phyloP scores from a whole-genome alignment of 2,329 filamentous ascomycete genomes.

The Truncatella angustata region DNA sequence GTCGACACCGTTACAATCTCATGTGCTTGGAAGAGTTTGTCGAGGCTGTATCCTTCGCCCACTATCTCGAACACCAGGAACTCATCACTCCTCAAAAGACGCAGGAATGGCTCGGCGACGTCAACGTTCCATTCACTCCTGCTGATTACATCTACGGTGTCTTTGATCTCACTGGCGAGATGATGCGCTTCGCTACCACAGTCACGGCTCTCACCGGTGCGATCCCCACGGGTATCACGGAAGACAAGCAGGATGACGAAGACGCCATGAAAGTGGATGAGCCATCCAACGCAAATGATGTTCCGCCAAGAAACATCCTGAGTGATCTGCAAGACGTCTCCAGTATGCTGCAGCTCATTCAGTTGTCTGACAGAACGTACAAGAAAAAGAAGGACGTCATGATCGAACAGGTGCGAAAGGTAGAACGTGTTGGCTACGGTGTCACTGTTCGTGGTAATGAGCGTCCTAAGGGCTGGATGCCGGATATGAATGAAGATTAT shows the following conservation, averaged over 20 bases:
- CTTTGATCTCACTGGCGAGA: constrained; percentile 90
- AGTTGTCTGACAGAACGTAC: constrained; percentile 55
- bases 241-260: constrained; percentile 10
- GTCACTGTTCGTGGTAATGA: constrained; percentile 68
- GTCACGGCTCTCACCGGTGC: constrained; percentile 73
- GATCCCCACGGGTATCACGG: constrained; percentile 36
- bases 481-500: constrained; percentile 9
- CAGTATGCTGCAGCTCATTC: constrained; percentile 73
- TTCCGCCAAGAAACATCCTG: constrained; percentile 59
- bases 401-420: constrained; percentile 86
- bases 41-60: constrained; percentile 83
- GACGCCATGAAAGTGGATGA: constrained; percentile 53
- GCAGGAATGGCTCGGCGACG: constrained; percentile 40
- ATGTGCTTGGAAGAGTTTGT: constrained; percentile 92
- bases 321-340: constrained; percentile 78
- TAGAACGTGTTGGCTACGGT: constrained; percentile 87
- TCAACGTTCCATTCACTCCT: constrained; percentile 64
- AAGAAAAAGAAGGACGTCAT: constrained; percentile 83
- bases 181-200: constrained; percentile 96
- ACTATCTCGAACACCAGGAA: constrained; percentile 78
- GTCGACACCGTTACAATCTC: constrained; percentile 83
- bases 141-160: constrained; percentile 89
- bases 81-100: constrained; percentile 70
- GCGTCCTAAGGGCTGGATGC: constrained; percentile 28
- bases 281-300: constrained; percentile 11